Conservation (phyloP, 1,284 basidiomycete genomes). For the Cryptococcus amylolentus region DNA sequence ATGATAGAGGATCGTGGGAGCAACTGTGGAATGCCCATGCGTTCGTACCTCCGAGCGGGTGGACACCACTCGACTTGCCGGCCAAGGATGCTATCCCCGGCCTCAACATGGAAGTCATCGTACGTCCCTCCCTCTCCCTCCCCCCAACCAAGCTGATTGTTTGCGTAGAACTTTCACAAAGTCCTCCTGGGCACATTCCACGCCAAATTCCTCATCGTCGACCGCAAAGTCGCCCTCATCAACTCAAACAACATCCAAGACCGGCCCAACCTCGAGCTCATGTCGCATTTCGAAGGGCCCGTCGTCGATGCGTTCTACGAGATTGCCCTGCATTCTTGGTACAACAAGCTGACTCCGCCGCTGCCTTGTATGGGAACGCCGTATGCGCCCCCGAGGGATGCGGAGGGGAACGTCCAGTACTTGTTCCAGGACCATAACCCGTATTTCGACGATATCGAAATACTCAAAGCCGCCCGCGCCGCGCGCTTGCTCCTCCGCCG, state of each 20-base stretch:
- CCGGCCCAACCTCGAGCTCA: slow-evolving; percentile 65
- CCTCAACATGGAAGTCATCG: slow-evolving; percentile 61
- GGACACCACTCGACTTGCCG: slow-evolving; percentile 60
- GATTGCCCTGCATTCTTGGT: slow-evolving; percentile 66
- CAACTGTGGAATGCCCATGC: slow-evolving; percentile 59
- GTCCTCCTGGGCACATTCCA: slow-evolving; percentile 71
- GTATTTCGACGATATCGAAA: slow-evolving; percentile 53
- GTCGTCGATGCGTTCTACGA: slow-evolving; percentile 71
- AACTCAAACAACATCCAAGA: slow-evolving; percentile 74
- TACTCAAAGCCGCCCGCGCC: slow-evolving; percentile 53
- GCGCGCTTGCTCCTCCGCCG: slow-evolving; percentile 48
- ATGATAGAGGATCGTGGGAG: slow-evolving; percentile 63
- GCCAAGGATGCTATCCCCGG: slow-evolving; percentile 59
- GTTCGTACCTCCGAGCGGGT: slow-evolving; percentile 55
- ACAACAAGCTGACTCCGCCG: slow-evolving; percentile 58
- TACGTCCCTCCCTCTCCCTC: slow-evolving; percentile 21
- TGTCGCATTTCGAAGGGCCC: slow-evolving; percentile 63
- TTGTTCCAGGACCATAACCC: slow-evolving; percentile 57
- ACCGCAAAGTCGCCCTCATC: slow-evolving; percentile 66
- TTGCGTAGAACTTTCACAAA: slow-evolving; percentile 50
- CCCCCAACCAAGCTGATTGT: neutral
- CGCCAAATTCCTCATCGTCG: slow-evolving; percentile 70
- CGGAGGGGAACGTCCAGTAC: slow-evolving; percentile 43
- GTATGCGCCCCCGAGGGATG: slow-evolving; percentile 45
- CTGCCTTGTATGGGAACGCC: slow-evolving; percentile 56